phyloP scores from a whole-genome alignment of 2,329 filamentous ascomycete genomes.

The Ascochyta lentis region DNA sequence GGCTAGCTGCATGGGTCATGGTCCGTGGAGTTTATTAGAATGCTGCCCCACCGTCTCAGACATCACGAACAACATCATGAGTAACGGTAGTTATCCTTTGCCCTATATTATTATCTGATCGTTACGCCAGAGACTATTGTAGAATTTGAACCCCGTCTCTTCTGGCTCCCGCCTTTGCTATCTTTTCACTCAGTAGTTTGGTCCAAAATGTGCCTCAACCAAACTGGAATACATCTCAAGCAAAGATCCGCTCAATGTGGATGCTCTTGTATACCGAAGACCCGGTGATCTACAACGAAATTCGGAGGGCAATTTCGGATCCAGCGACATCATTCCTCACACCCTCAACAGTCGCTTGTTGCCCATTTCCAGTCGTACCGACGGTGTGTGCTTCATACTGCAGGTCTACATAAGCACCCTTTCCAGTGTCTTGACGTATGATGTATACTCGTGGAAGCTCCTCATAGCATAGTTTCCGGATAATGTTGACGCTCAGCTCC shows the following conservation, averaged over 20 bases:
- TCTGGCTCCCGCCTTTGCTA: not conserved
- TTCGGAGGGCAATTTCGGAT: no score
- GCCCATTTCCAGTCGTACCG: not conserved
- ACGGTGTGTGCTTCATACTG: not conserved
- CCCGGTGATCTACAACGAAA: no score
- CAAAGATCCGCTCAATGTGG: not conserved
- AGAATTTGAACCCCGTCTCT: not conserved
- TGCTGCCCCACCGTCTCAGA: not conserved
- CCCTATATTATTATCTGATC: not conserved
- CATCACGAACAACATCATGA: not conserved
- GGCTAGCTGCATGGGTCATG: constrained; percentile 17
- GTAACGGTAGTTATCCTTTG: not conserved
- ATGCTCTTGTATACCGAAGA: not conserved
- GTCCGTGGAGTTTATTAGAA: not conserved
- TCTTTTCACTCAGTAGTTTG: not conserved
- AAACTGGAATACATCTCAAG: not conserved
- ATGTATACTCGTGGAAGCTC: constrained; percentile 18
- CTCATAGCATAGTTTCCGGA: constrained; percentile 21
- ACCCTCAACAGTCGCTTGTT: not conserved
- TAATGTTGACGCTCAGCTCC: constrained; percentile 19
- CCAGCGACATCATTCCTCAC: not conserved
- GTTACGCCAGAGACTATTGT: not conserved
- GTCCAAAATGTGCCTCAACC: not conserved
- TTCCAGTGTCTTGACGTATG: not conserved
- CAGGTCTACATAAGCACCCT: not conserved